Base-by-base conservation (phyloP, 148 eudicot species). In the Bassia scoparia region DNA sequence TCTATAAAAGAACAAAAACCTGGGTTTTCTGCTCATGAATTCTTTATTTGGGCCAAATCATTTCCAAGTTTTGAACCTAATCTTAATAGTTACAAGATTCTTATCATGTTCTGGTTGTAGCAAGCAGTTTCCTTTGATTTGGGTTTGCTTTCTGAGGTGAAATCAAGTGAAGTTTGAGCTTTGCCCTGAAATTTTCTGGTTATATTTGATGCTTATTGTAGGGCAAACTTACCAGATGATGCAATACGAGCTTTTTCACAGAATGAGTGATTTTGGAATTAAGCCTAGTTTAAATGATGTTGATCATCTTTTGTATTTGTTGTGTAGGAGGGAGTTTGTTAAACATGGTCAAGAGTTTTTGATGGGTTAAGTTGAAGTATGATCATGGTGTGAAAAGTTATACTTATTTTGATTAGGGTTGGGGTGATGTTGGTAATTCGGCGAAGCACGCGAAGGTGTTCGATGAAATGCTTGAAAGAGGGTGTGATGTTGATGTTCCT, bases 381-480 rank as follows among this genome's bases (percentile, higher is more conserved):
- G 61, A n/a, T 34, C 75, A 80, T 3, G 78, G 72, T 70, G 84
- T 82, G 35, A 92, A 92, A 70, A 84, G 77, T 67, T 92, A 80
- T 24, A 92, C 84, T n/a, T 67, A 87, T 92, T 84, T 76, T 92
- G 86, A 79, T 89, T 14, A 58, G 81, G 94, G 97, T 17, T 91
- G 89, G 90, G 97, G 87, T 4, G 84, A 84, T 16, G 54, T 90
- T 38, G 93, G 87, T 1, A 88, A 84, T 37, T 62, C 75, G 4
- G 46, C 11, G 61, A 68, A 13, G 93, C 86, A 46, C 81, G 71
- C 5, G n/a, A 84, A 79, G 77, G 73, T 92, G 85, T 89, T 89
- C 26, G 96, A 92, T 76, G 96, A 89, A 88, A 89, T 92, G 92
- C 82, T 80, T 70, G 73, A 83, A 27, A 81, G 87, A 80, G 97